phyloP scores from a whole-genome alignment of 345 rosid species.

The Gossypioides kirkii region DNA sequence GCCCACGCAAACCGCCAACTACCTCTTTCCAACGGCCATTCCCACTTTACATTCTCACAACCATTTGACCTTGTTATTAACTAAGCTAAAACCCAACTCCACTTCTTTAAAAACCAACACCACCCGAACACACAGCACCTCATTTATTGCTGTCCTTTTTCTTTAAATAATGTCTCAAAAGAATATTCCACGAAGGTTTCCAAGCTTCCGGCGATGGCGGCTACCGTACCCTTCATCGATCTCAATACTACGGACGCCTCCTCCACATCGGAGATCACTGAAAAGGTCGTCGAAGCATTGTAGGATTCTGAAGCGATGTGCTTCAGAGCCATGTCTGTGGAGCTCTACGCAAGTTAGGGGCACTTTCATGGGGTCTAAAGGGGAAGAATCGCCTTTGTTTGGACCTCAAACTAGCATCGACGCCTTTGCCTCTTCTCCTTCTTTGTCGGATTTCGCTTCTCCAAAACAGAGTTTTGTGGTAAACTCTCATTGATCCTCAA shows the following conservation, averaged over 20 bases:
- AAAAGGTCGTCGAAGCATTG: slow-evolving; percentile 25
- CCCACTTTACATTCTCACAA: slow-evolving; percentile 25
- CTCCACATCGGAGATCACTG: slow-evolving; percentile 21
- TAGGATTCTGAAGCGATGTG: slow-evolving; percentile 46
- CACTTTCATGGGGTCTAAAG: not conserved
- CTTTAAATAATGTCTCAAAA: slow-evolving; percentile 32
- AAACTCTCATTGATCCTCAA: not conserved
- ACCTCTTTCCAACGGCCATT: slow-evolving; percentile 6
- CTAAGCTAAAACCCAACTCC: too few species aligned
- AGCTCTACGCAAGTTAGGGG: slow-evolving; percentile 10
- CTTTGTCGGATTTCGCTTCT: slow-evolving; percentile 28
- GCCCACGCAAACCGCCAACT: not conserved
- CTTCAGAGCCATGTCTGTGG: slow-evolving; percentile 53
- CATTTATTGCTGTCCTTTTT: not conserved
- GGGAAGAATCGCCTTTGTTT: slow-evolving; percentile 10
- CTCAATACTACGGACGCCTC: slow-evolving; percentile 20
- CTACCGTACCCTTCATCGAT: slow-evolving; percentile 29
- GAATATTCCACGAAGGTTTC: slow-evolving; percentile 25
- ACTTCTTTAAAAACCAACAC: not conserved
- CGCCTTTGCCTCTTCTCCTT: slow-evolving; percentile 42
- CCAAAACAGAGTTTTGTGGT: slow-evolving; percentile 38
- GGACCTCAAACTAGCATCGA: slow-evolving; percentile 39
- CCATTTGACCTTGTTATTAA: not conserved
- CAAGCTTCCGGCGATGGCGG: slow-evolving; percentile 25
- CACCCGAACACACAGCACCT: not conserved